phyloP scores from a whole-genome alignment of 148 eudicot genomes.

The Beta vulgaris region DNA sequence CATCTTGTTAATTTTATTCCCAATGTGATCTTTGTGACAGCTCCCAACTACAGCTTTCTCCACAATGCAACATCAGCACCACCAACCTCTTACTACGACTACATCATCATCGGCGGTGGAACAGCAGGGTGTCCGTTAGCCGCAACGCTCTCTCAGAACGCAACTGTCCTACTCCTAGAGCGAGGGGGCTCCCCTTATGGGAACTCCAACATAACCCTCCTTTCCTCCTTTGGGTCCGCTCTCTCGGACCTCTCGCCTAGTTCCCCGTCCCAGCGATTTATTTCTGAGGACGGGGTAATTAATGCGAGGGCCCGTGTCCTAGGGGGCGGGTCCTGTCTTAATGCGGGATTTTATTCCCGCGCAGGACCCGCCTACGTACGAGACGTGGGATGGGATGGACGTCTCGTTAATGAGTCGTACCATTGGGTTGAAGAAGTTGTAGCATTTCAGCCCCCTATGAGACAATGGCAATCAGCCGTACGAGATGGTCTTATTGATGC shows the following conservation, averaged over 20 bases:
- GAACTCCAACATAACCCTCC: conserved; percentile 73
- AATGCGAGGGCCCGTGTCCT: conserved; percentile 78
- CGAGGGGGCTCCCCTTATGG: conserved; percentile 92
- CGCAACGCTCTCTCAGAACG: conserved; percentile 75
- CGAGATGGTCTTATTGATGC: conserved; percentile 60
- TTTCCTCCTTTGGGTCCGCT: conserved; percentile 53
- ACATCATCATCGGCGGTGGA: conserved; percentile 90
- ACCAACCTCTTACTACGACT: conserved; percentile 65
- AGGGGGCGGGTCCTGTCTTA: conserved; percentile 82
- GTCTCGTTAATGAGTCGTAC: conserved; percentile 64
- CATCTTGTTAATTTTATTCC: background rate
- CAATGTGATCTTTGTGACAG: conserved; percentile 27
- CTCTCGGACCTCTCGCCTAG: conserved; percentile 59
- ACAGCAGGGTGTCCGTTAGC: conserved; percentile 85
- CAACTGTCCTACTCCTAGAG: conserved; percentile 75
- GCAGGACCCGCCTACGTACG: conserved; percentile 45
- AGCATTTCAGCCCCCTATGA: conserved; percentile 66
- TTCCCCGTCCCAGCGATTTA: conserved; percentile 81
- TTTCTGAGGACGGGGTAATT: conserved; percentile 87
- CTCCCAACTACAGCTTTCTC: conserved; percentile 65
- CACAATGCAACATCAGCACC: conserved; percentile 62
- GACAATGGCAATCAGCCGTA: conserved; percentile 74
- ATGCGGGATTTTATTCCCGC: conserved; percentile 87
- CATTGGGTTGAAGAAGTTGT: conserved; percentile 72
- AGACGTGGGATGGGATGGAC: conserved; percentile 53